Base-by-base conservation (phyloP, 805 yeast species). In the Metschnikowia koreensis region DNA sequence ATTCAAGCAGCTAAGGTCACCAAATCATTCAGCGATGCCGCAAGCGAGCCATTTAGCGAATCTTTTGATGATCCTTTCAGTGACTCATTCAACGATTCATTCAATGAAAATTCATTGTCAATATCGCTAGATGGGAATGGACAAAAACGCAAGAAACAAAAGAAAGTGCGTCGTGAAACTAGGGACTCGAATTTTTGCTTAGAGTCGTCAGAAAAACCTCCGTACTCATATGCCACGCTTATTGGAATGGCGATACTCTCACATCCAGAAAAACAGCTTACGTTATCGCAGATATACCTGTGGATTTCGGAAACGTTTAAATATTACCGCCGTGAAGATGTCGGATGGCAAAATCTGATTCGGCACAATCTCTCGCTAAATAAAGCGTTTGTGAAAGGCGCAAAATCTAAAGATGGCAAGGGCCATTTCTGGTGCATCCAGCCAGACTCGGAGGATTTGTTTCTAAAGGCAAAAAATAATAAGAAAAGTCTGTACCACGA, bases 271-370 rank as follows among this genome's bases (percentile, higher is more conserved):
- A 71, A 69, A 52, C 64, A 65, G 48, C 66, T 74, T 51, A 73
- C 79, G 3, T 63, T 74, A 41, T 70, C 76, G 7, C 97, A 90
- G 63, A 94, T 93, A 40, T 93, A 93, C 72, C 79, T 76, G 60
- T 93, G 99, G 99, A 94, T 93, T 41, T 83, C 94, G 8, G 83
- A 83, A 42, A 87, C 96, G 37, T 93, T 92, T 68, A 81, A 77
- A 55, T 93, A 86, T 66, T 94, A 94, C 69, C 83, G 84, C 57
- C 83, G 81, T 56, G 87, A 88, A 53, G 96, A 90, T 60, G 87
- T 89, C 10, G 97, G 97, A 28, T 93, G 99, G 99, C 97, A 93
- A 70, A 93, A 93, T 70, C 92, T 97, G 34, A 94, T 93, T 56
- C 84, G 99, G 55, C 99, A 93, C 70, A 93, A 94, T 60, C 74